A percentile compares a stretch with the other conserved stretches of the same genome.
Conservation (phyloP, 2,329 filamentous ascomycete genomes). For the Tolypocladium nubicola region DNA sequence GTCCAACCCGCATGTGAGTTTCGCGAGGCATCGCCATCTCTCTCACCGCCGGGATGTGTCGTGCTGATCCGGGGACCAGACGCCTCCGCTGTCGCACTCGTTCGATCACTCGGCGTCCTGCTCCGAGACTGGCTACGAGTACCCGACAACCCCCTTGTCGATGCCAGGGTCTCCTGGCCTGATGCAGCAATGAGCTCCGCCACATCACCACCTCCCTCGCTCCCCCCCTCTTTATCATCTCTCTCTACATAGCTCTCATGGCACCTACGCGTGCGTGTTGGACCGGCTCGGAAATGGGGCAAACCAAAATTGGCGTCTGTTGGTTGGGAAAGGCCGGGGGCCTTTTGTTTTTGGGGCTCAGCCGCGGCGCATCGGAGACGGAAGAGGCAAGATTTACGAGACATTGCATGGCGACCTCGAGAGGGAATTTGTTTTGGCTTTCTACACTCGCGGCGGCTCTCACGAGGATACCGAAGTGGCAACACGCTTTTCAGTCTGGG, state of each 20-base stretch:
- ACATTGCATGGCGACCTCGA: not conserved
- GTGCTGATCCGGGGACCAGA: constrained; percentile 50
- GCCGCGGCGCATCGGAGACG: constrained; percentile 1
- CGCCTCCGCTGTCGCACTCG: constrained; percentile 65
- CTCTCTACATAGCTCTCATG: not conserved
- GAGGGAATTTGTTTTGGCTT: not conserved
- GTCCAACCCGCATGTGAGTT: constrained; percentile 67
- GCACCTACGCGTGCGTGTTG: not conserved
- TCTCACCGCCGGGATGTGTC: constrained; percentile 28
- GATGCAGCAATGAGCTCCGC: constrained; percentile 16
- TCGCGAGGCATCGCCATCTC: constrained; percentile 23
- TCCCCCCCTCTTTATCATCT: not conserved
- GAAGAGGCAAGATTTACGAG: not conserved
- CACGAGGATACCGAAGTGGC: not conserved
- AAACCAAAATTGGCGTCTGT: constrained; percentile 1
- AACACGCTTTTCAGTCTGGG: not conserved
- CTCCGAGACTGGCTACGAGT: constrained; percentile 52
- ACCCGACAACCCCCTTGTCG: constrained; percentile 62
- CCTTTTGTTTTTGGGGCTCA: constrained; percentile 2
- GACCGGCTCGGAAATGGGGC: not conserved
- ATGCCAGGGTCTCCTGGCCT: constrained; percentile 58
- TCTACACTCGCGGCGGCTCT: not conserved
- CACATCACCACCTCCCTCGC: not conserved
- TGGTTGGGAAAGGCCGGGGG: constrained; percentile 1
- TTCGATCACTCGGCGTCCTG: constrained; percentile 57